A percentile compares a stretch with the other conserved stretches of the same genome.
Evolutionary conservation across 495 filamentous ascomycete species (phyloP).

Genomic region (Cercophora sp.): DNA sequence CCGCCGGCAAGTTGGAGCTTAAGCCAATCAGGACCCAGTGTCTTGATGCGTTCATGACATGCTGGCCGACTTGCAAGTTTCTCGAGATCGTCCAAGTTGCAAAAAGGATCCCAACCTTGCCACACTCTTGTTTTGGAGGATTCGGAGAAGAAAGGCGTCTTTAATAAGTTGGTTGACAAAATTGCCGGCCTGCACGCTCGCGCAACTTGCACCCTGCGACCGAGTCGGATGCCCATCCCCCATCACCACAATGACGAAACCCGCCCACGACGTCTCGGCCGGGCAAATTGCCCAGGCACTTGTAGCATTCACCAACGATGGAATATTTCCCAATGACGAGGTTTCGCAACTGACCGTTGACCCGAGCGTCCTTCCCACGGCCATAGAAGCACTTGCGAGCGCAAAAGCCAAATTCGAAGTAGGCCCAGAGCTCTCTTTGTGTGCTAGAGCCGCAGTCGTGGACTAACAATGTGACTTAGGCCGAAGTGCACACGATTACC

Average conservation of each 20-base stretch:
- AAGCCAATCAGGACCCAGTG: no score
- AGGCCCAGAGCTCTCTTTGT: slow-evolving; percentile 10
- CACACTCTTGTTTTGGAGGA: not conserved
- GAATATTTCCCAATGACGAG: slow-evolving; percentile 71
- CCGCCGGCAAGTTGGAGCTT: no score
- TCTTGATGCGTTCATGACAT: not conserved
- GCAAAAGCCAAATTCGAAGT: slow-evolving; percentile 71
- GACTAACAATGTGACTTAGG: no score
- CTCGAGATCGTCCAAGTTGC: not conserved
- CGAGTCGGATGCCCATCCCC: not conserved
- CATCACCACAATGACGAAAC: slow-evolving; percentile 15
- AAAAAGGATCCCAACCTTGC: no score
- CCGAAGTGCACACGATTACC: slow-evolving; percentile 68
- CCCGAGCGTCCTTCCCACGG: slow-evolving; percentile 52
- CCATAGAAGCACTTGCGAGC: slow-evolving; percentile 60
- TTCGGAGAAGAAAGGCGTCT: not conserved
- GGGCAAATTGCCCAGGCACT: slow-evolving; percentile 58
- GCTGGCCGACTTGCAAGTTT: not conserved
- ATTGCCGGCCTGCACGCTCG: no score
- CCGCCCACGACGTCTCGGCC: not conserved
- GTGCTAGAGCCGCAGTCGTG: no score
- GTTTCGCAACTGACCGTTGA: slow-evolving; percentile 61
- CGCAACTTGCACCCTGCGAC: no score
- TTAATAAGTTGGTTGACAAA: no score
- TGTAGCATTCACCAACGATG: slow-evolving; percentile 66